Base-by-base conservation (phyloP, 805 yeast genomes). In the Diddensiella caesifluorescens region DNA sequence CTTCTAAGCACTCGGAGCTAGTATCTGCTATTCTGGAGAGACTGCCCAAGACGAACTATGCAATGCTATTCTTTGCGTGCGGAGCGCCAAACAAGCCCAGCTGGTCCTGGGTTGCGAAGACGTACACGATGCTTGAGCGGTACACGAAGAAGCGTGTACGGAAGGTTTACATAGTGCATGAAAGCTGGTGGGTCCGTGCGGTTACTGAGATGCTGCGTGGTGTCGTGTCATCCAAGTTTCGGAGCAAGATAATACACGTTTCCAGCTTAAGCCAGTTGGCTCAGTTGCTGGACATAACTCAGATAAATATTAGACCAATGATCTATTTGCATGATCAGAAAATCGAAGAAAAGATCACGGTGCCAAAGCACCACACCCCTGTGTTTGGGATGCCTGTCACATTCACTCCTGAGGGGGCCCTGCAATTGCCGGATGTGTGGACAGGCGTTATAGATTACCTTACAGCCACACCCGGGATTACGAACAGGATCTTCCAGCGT, bases 141-240 rank as follows among this genome's bases (percentile, higher is more conserved):
- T 69, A 68, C 4, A 63, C 71, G 33, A 74, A 76, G 46, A 71
- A 73, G 39, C 68, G 74, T 42, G 62, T 90, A 33, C 64, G 66
- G 39, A 80, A 77, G 54, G 68, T 87, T 2, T 83, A 80, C 49
- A 73, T 89, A 22, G 95, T 90, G 2, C 97, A 90, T 62, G 96
- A 89, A 51, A 81, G 83, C 35, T 88, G 96, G 92, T 75, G 89
- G 63, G 75, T 86, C 21, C 77, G 87, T 52, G 80, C 95, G 0
- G 73, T 86, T 27, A 74, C 83, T 12, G 88, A 83, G 41, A 72
- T 87, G 19, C 65, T 85, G 45, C 70, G 79, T 42, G 83, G 80
- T 54, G 79, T 83, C 2, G 64, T 77, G 41, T 68, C 71, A 41
- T 62, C 73, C 42, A 77, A 76, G 48, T 66, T 70, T 54, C 49